These are phyloP conservation scores for Penicillium sp. DNA, from an alignment of 2,329 filamentous ascomycete species.

Conservation along the genomic window DNA sequence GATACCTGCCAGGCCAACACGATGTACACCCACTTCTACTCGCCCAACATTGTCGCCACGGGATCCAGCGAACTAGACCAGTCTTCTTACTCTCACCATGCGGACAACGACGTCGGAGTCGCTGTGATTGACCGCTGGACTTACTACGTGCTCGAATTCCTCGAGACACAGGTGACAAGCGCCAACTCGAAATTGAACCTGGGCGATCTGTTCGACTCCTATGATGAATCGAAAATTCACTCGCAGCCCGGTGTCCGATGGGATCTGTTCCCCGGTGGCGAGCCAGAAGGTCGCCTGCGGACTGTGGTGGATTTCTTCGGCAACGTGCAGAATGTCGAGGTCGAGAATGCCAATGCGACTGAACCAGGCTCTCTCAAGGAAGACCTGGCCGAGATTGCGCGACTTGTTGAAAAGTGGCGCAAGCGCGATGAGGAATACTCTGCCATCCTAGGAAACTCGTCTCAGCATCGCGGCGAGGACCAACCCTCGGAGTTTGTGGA, in stretches of 20 bases:
- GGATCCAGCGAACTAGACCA: slow-evolving; percentile 95
- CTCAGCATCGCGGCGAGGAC: slow-evolving; percentile 12
- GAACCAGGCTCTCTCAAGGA: slow-evolving; percentile 55
- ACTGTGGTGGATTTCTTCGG: slow-evolving; percentile 96
- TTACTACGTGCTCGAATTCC: slow-evolving; percentile 96
- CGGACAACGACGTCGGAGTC: slow-evolving; percentile 95
- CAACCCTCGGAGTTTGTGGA: slow-evolving; percentile 18
- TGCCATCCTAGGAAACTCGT: slow-evolving; percentile 22
- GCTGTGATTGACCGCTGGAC: slow-evolving; percentile 98
- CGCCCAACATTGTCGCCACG: slow-evolving; percentile 94
- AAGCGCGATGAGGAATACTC: slow-evolving; percentile 34
- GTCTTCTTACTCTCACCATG: slow-evolving; percentile 95
- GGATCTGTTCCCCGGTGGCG: slow-evolving; percentile 87
- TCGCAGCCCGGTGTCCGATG: slow-evolving; percentile 87
- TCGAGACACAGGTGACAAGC: slow-evolving; percentile 84
- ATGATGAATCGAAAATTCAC: slow-evolving; percentile 91
- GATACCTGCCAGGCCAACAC: slow-evolving; percentile 99
- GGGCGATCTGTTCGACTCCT: slow-evolving; percentile 92
- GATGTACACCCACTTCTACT: slow-evolving; percentile 98
- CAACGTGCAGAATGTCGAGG: slow-evolving; percentile 94
- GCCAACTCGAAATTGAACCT: slow-evolving; percentile 83
- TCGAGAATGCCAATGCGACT: slow-evolving; percentile 60
- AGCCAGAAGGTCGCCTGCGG: slow-evolving; percentile 68
- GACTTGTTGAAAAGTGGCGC: slow-evolving; percentile 53
- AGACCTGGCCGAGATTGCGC: slow-evolving; percentile 69